Evolutionary conservation across 2,329 filamentous ascomycete species (phyloP), one percentile per base, ranked within the genome.

Genomic region (Trichoderma polysporum): DNA sequence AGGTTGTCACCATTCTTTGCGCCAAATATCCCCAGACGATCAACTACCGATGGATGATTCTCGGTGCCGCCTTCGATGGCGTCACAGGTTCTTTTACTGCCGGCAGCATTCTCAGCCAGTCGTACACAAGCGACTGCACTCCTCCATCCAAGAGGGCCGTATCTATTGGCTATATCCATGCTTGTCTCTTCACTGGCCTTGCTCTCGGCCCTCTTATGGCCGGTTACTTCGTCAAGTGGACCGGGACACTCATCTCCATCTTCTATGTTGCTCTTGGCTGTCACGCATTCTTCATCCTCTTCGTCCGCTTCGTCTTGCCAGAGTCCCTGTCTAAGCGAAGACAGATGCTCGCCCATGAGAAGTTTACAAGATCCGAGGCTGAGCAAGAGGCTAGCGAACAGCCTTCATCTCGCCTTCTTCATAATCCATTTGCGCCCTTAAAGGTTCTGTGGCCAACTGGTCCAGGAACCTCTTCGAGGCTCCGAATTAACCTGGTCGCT

Each of bases 61-160:
- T 94, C 1, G 92, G 92, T 10, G 87, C 89, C 39, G 82, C 91
- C 10, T 83, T 94, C 53, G 95, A 99, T 74, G 95, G 95, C 4
- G 74, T 97, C 5, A 89, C 89, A 10, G 95, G 95, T 8, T 97
- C 94, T 0, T 97, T 97, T 76, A 97, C 93, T 1, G 88, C 92
- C 0, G 90, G 90, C 31, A 91, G 90, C 53, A 81, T 90, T 22
- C 81, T 97, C 67, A 89, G 88, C 25, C 90, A 96, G 76, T 93
- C 94, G 0, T 99, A 98, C 77, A 90, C 91, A 13, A 90, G 92
- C 47, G 95, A 99, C 77, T 97, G 93, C 78, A 94, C 93, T 0
- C 83, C 91, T 4, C 91, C 93, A 0, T 90, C 91, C 33, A 88
- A 87, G 73, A 88, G 95, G 22, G 91, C 90, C 68, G 91, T 97